A percentile compares a stretch with the other conserved stretches of the same genome.
These are phyloP conservation scores for Malassezia caprae DNA, from an alignment of 1,284 basidiomycete species.

Conservation along the genomic window DNA sequence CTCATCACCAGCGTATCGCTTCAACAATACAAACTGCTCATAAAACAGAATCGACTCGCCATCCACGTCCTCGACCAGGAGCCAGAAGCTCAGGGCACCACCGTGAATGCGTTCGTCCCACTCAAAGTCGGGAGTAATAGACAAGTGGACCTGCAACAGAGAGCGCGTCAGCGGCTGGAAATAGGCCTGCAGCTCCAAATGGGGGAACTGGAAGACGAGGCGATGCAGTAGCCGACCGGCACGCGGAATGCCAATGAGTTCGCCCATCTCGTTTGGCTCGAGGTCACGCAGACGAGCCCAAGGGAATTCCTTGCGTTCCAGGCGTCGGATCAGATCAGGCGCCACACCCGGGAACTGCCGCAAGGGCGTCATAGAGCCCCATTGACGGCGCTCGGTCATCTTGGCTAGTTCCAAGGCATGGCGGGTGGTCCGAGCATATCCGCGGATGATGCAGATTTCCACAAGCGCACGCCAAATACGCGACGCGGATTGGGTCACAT, in stretches of 20 bases:
- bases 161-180: slow-evolving; percentile 40
- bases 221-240: slow-evolving; percentile 83
- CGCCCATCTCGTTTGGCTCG: slow-evolving; percentile 55
- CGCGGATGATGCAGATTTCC: slow-evolving; percentile 93
- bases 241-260: slow-evolving; percentile 77
- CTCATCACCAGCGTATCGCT: slow-evolving; percentile 75
- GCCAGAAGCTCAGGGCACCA: slow-evolving; percentile 70
- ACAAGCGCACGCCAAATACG: slow-evolving; percentile 90
- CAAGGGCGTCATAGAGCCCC: slow-evolving; percentile 94
- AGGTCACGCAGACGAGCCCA: slow-evolving; percentile 41
- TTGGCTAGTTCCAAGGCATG: slow-evolving; percentile 89
- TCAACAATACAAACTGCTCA: slow-evolving; percentile 79
- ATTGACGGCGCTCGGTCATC: slow-evolving; percentile 71
- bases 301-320: slow-evolving; percentile 82
- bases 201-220: slow-evolving; percentile 94
- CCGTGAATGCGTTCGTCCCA: slow-evolving; percentile 96
- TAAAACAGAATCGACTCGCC: slow-evolving; percentile 91
- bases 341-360: slow-evolving; percentile 81
- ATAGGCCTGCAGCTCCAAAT: slow-evolving; percentile 62
- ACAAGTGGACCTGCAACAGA: slow-evolving; percentile 41
- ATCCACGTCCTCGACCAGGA: slow-evolving; percentile 91
- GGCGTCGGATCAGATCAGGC: slow-evolving; percentile 80
- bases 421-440: slow-evolving; percentile 90
- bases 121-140: slow-evolving; percentile 82
- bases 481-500: slow-evolving; percentile 54